phyloP scores from a whole-genome alignment of 768 basidiomycete genomes.

The Cubamyces sp. region DNA sequence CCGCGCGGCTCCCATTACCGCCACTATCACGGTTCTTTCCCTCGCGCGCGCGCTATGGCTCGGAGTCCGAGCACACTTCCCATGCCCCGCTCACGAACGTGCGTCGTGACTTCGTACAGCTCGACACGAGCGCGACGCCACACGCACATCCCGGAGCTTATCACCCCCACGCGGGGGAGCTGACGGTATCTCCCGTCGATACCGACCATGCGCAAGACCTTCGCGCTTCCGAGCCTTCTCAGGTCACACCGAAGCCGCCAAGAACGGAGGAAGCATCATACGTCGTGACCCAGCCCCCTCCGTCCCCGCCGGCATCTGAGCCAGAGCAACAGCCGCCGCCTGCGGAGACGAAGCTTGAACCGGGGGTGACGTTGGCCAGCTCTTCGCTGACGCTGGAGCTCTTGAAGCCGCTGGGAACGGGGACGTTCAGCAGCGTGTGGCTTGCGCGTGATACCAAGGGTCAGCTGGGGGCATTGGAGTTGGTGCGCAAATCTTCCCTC shows the following conservation, averaged over 20 bases:
- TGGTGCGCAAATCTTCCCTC: constrained; percentile 31
- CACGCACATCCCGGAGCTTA: constrained; percentile 5
- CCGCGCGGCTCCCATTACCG: constrained; percentile 35
- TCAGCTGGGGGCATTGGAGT: constrained; percentile 32
- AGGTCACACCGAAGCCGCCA: constrained; percentile 13
- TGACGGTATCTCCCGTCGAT: constrained; percentile 17
- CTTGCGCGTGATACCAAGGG: constrained; percentile 49
- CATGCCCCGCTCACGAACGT: constrained; percentile 23
- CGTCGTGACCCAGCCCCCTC: constrained; percentile 14
- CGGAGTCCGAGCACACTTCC: constrained; percentile 25
- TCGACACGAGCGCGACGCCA: constrained; percentile 15
- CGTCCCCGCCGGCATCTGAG: constrained; percentile 22
- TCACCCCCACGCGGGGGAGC: constrained; percentile 11
- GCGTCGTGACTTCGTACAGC: constrained; percentile 25
- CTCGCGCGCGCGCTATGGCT: constrained; percentile 42
- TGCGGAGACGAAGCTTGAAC: constrained; percentile 2
- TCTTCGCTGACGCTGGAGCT: constrained; percentile 47
- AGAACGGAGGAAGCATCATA: constrained; percentile 11
- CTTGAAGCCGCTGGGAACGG: constrained; percentile 61
- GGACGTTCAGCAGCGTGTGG: constrained; percentile 80
- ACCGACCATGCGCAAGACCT: neutral
- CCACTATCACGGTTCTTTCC: constrained; percentile 42
- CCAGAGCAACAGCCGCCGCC: constrained; percentile 5
- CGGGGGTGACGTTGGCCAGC: constrained; percentile 17
- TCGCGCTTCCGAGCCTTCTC: neutral